Conservation (phyloP, 1,284 basidiomycete species). For the Naganishia albida region DNA sequence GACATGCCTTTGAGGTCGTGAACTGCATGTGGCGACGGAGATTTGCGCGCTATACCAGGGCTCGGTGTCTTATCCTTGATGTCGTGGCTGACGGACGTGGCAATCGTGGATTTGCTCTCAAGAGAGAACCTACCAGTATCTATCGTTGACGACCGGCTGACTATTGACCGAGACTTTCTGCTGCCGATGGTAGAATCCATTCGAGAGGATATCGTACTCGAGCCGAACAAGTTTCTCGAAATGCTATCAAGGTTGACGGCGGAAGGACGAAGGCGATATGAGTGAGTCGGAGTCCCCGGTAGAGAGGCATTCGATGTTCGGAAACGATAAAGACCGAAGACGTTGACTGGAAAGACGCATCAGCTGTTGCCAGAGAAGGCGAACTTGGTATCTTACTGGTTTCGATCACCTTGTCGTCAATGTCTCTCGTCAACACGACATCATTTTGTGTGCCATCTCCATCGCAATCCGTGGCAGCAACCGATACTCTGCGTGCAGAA, state of each 20-base stretch:
- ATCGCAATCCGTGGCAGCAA: not conserved
- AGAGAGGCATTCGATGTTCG: constrained; percentile 70
- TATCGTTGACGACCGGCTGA: constrained; percentile 42
- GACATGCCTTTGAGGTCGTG: constrained; percentile 10
- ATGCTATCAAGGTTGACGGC: constrained; percentile 82
- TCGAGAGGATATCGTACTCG: constrained; percentile 42
- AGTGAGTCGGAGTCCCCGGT: constrained; percentile 73
- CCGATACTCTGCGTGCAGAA: constrained; percentile 4
- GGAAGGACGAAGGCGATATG: constrained; percentile 67
- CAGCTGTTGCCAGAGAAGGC: not conserved
- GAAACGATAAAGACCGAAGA: constrained; percentile 81
- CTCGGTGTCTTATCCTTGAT: constrained; percentile 11
- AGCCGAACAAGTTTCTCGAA: constrained; percentile 58
- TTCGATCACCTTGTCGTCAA: constrained; percentile 6
- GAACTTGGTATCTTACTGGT: not conserved
- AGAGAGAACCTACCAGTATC: constrained; percentile 34
- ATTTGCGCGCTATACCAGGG: constrained; percentile 23
- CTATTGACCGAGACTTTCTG: constrained; percentile 35
- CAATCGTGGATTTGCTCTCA: constrained; percentile 28
- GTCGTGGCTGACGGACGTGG: constrained; percentile 27
- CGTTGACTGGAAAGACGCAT: constrained; percentile 63
- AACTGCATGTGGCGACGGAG: constrained; percentile 5
- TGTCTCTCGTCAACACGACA: not conserved
- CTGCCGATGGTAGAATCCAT: constrained; percentile 38
- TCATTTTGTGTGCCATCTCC: constrained; percentile 7